phyloP scores from a whole-genome alignment of 768 basidiomycete genomes.

The Lactifluus piperatus region DNA sequence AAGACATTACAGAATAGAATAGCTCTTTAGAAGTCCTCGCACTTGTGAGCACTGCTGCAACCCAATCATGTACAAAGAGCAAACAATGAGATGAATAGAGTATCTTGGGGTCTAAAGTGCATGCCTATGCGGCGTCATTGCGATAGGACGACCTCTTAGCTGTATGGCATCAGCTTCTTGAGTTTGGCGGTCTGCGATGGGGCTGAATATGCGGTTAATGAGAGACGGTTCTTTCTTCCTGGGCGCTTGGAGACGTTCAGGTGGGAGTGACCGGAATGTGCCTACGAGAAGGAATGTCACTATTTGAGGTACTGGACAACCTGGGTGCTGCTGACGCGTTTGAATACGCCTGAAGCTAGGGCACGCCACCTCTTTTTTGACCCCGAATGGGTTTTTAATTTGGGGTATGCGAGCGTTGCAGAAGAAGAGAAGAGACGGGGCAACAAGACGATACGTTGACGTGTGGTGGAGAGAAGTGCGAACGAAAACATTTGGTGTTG shows the following conservation, averaged over 20 bases:
- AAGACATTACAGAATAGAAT: neutral
- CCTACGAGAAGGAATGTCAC: slow-evolving; percentile 32
- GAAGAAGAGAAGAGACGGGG: slow-evolving; percentile 50
- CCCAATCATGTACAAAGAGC: neutral
- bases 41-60: neutral
- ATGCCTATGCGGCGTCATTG: neutral
- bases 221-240: slow-evolving; percentile 55
- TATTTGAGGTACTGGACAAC: neutral
- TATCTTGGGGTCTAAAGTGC: neutral
- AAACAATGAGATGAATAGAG: neutral
- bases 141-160: slow-evolving; percentile 26
- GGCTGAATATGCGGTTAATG: slow-evolving; percentile 57
- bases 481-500: slow-evolving; percentile 25
- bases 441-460: slow-evolving; percentile 17
- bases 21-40: neutral
- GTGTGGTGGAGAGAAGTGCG: slow-evolving; percentile 12
- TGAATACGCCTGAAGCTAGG: slow-evolving; percentile 55
- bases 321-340: slow-evolving; percentile 46
- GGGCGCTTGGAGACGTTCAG: slow-evolving; percentile 61
- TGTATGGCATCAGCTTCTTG: slow-evolving; percentile 69
- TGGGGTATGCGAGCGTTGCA: slow-evolving; percentile 49
- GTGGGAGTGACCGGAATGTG: slow-evolving; percentile 63
- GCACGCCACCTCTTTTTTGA: slow-evolving; percentile 77
- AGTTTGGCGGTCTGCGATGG: slow-evolving; percentile 55
- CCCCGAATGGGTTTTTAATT: slow-evolving; percentile 73